Evolutionary conservation across 257 asterid genomes (phyloP).

Genomic region (Lantana camara): DNA sequence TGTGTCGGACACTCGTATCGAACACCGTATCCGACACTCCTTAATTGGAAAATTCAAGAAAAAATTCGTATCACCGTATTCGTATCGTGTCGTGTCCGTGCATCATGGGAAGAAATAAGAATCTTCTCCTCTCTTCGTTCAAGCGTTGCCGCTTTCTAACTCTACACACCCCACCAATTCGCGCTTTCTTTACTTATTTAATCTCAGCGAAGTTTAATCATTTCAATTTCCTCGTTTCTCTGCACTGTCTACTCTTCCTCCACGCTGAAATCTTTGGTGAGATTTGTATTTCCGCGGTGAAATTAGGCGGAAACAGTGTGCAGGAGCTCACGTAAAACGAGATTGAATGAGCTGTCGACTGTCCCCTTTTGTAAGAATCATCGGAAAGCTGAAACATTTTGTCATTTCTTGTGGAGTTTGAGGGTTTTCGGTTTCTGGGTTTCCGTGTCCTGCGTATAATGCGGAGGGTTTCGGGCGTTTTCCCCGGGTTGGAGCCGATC

Average conservation of each 20-base stretch:
- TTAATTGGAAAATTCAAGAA: too few relatives aligned
- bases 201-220: not conserved
- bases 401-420: not conserved
- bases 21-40: too few relatives aligned
- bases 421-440: constrained; percentile 27
- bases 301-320: not conserved
- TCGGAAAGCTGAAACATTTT: constrained; percentile 5
- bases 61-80: too few relatives aligned
- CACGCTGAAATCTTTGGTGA: not conserved
- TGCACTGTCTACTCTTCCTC: not conserved
- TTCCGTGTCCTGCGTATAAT: constrained; percentile 34
- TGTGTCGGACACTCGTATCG: too few relatives aligned
- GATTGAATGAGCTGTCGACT: constrained; percentile 1
- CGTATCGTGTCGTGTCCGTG: too few relatives aligned
- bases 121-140: too few relatives aligned
- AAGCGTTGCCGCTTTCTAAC: too few relatives aligned
- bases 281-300: not conserved
- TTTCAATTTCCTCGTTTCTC: not conserved
- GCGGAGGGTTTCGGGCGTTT: constrained; percentile 40
- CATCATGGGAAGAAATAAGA: too few relatives aligned
- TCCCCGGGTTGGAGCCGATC: constrained; percentile 42
- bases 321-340: not conserved
- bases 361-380: not conserved
- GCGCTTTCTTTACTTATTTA: constrained; percentile 21
- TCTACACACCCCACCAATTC: constrained; percentile 42